phyloP scores from a whole-genome alignment of 2,329 filamentous ascomycete genomes.

The Rhynchosporium graminicola region DNA sequence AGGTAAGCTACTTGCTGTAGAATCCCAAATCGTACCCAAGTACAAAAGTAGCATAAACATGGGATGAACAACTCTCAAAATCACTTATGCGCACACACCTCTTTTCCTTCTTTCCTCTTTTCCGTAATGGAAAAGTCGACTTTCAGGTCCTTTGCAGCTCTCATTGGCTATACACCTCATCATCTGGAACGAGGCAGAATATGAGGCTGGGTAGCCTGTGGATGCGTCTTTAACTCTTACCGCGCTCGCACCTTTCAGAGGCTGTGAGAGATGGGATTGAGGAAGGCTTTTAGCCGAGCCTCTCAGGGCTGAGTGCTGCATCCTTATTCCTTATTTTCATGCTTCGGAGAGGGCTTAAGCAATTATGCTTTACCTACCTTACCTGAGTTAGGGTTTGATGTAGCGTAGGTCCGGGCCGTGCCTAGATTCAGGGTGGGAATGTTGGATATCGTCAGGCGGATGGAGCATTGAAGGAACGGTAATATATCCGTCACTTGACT shows the following conservation, averaged over 20 bases:
- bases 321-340: conserved; percentile 2
- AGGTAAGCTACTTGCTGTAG: too few relatives aligned
- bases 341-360: too few relatives aligned
- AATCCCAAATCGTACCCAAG: too few relatives aligned
- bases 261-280: not conserved
- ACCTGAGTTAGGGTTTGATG: too few relatives aligned
- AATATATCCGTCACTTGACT: too few relatives aligned
- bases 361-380: too few relatives aligned
- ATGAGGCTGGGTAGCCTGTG: not conserved
- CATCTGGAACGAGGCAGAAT: conserved; percentile 5
- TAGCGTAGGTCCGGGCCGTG: not conserved
- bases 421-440: not conserved
- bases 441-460: not conserved
- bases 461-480: too few relatives aligned
- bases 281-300: conserved; percentile 4
- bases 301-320: conserved; percentile 9
- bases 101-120: too few relatives aligned
- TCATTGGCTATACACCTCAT: not conserved
- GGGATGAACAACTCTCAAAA: not conserved
- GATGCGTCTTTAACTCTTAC: not conserved
- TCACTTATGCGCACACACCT: too few relatives aligned
- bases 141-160: not conserved
- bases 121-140: too few relatives aligned
- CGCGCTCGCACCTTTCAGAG: conserved; percentile 6
- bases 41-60: not conserved